Evolutionary conservation across 1,139 yeast genomes (phyloP).

Genomic region (Magnusiomyces paraingens): DNA sequence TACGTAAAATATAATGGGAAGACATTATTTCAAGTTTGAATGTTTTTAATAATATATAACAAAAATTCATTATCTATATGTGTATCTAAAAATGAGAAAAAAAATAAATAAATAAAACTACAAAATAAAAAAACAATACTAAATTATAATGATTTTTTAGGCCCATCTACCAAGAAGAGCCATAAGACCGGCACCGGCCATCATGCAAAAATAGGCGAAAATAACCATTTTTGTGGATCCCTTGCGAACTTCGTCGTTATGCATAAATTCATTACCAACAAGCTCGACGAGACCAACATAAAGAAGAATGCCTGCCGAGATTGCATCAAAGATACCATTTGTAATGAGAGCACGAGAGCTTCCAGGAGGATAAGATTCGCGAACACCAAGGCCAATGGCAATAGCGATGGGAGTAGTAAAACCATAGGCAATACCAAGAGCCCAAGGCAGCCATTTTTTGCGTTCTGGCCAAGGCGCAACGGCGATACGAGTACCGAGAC

Average conservation of each 20-base stretch:
- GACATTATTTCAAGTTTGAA: too few relatives aligned
- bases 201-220: constrained; percentile 37
- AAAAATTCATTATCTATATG: too few relatives aligned
- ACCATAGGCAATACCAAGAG: constrained; percentile 53
- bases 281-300: constrained; percentile 85
- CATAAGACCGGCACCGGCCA: constrained; percentile 76
- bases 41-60: too few relatives aligned
- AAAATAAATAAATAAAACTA: neutral
- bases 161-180: constrained; percentile 88
- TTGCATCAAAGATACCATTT: constrained; percentile 73
- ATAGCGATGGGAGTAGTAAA: constrained; percentile 79
- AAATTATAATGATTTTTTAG: constrained; percentile 27
- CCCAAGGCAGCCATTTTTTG: constrained; percentile 50
- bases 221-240: constrained; percentile 34
- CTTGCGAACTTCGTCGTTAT: constrained; percentile 29
- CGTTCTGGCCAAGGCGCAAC: constrained; percentile 58
- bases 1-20: too few relatives aligned
- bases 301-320: constrained; percentile 78
- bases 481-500: constrained; percentile 82
- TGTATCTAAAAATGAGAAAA: neutral
- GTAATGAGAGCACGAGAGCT: constrained; percentile 62
- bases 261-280: constrained; percentile 83
- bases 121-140: neutral
- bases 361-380: constrained; percentile 51
- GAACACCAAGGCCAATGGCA: constrained; percentile 81